These are phyloP conservation scores for Raphidocelis subcapitata DNA, from an alignment of 139 green algal genomes.

Conservation along the genomic window DNA sequence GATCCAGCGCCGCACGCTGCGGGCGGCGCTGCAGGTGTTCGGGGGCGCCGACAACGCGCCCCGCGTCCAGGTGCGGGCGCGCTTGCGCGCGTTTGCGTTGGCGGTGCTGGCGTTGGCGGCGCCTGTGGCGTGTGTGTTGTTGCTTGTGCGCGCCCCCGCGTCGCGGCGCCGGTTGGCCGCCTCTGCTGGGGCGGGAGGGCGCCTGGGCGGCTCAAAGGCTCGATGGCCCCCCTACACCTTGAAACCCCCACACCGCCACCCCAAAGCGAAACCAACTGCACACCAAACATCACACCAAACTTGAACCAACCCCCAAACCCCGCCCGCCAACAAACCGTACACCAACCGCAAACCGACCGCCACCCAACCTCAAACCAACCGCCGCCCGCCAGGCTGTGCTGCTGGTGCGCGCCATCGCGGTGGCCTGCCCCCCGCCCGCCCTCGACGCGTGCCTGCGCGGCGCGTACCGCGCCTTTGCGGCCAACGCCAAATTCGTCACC, in stretches of 20 bases:
- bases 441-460: conserved; percentile 68
- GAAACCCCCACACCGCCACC: no score
- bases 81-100: background rate
- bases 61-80: conserved; percentile 56
- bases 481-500: conserved; percentile 89
- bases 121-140: no score
- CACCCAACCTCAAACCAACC: background rate
- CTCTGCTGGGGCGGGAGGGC: no score
- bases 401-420: conserved; percentile 78
- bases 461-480: conserved; percentile 73
- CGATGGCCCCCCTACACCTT: no score
- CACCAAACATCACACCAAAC: no score
- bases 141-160: no score
- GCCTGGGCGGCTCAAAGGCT: no score
- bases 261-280: no score
- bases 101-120: background rate
- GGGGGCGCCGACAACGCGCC: conserved; percentile 58
- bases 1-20: conserved; percentile 74
- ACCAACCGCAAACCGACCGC: background rate
- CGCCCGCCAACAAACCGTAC: background rate
- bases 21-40: conserved; percentile 73
- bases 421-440: conserved; percentile 57
- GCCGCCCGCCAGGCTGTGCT: conserved; percentile 62
- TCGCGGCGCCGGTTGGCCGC: no score
- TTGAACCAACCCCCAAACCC: background rate